Base-by-base conservation (phyloP, 208 protist genomes). In the Crithidia sp. region DNA sequence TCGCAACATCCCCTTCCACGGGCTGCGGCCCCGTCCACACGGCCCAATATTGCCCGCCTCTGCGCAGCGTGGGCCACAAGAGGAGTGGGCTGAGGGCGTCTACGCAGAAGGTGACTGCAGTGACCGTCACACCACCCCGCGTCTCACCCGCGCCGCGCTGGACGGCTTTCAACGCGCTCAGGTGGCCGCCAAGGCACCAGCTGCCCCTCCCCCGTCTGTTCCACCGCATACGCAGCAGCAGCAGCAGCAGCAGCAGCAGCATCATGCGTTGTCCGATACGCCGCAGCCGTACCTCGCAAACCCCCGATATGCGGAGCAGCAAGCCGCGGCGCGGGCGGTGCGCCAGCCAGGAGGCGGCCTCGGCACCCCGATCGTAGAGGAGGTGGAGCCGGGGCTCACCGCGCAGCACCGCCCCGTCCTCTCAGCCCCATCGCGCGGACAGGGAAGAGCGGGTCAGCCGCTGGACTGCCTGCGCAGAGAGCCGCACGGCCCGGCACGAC, bases 91-190 rank as follows among this genome's bases (percentile, higher is more conserved):
- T 49, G 12, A 49, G 45, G 52, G 39, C 28, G 28, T 28, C 28
- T 28, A 28, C 28, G 28, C 28, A 0, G 28, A 28, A 2, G 28
- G 28, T 28, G 28, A 28, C 28, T 28, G 28, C 28, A 28, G 28
- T 28, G 28, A 28, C 28, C 28, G 28, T 28, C 28, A 28, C 28
- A 28, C 28, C 28, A 40, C 52, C 37, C 57, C 72, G 28, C 56
- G 57, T 9, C 65, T 77, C 44, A 77, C 72, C 6, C 55, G 65
- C 2, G 58, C 44, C 12, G 52, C 56, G 44, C 72, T 77, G 8
- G 65, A 67, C 40, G 44, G n/a, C 3, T 63, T 77, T 4, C 72
- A 77, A 43, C 19, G 52, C 4, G 50, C 63, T 16, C 49, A 68
- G 50, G 50, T 39, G 8, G 50, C 49, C 12, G 7, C 49, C 5